Conservation (phyloP, 768 basidiomycete genomes). For the Leccinum broughii region DNA sequence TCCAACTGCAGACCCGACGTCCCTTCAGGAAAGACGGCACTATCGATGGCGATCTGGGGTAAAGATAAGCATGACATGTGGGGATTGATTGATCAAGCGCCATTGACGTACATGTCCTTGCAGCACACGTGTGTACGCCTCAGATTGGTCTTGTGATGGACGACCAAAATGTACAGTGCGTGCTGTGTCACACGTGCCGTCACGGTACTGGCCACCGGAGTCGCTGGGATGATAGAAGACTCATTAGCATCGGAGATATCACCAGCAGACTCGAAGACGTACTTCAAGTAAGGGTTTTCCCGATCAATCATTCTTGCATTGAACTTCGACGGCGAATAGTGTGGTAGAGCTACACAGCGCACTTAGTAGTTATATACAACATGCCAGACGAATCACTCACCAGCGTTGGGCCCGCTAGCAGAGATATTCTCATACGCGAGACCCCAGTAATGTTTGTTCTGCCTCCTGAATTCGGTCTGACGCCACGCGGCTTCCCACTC, state of each 20-base stretch:
- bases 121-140: constrained; percentile 91
- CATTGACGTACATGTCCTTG: constrained; percentile 85
- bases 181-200: constrained; percentile 88
- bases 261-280: constrained; percentile 30
- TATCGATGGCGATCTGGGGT: constrained; percentile 84
- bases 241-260: constrained; percentile 18
- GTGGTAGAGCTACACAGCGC: constrained; percentile 67
- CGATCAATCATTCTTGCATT: constrained; percentile 73
- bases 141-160: constrained; percentile 81
- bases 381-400: constrained; percentile 33
- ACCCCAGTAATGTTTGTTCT: constrained; percentile 75
- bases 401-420: constrained; percentile 86
- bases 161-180: constrained; percentile 85
- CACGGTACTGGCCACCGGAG: constrained; percentile 86
- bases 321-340: constrained; percentile 78
- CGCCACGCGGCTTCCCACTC: constrained; percentile 92
- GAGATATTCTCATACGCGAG: constrained; percentile 90
- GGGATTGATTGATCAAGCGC: constrained; percentile 19
- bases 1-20: constrained; percentile 83
- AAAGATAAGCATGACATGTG: constrained; percentile 19
- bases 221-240: constrained; percentile 53
- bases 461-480: constrained; percentile 72
- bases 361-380: constrained; percentile 1
- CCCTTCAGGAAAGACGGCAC: constrained; percentile 86
- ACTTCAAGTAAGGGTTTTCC: constrained; percentile 88